A percentile compares a stretch with the other conserved stretches of the same genome.
Evolutionary conservation across 352 stramenopile species (phyloP).

Genomic region (Globisporangium paroecandrum): DNA sequence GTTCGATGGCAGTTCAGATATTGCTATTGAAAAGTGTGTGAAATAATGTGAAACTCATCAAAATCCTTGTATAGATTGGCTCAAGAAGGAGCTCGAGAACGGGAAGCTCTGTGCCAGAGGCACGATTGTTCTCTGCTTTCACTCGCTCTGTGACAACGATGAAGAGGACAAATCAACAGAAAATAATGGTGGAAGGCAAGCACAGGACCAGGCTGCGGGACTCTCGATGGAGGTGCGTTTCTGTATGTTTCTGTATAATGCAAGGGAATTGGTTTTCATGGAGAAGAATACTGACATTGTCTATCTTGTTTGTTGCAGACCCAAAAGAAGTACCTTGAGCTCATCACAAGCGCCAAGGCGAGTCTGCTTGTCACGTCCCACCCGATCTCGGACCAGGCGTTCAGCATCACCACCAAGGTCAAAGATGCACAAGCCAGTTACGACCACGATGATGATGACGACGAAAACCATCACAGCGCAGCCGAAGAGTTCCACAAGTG

Average conservation of each 20-base stretch:
- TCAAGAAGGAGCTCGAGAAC: slow-evolving; percentile 74
- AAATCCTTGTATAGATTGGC: slow-evolving; percentile 45
- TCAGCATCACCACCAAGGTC: slow-evolving; percentile 31
- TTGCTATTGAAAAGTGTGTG: too few species aligned
- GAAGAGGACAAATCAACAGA: neutral
- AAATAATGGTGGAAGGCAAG: slow-evolving; percentile 21
- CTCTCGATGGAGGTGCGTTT: slow-evolving; percentile 8
- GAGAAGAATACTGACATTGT: neutral
- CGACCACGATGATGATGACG: slow-evolving; percentile 31
- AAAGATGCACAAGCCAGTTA: slow-evolving; percentile 13
- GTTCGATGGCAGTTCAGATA: slow-evolving; percentile 6
- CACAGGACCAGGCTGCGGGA: neutral
- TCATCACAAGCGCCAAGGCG: slow-evolving; percentile 33
- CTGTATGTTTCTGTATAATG: neutral
- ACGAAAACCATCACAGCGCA: slow-evolving; percentile 8
- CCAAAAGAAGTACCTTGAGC: slow-evolving; percentile 33
- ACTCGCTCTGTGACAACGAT: slow-evolving; percentile 25
- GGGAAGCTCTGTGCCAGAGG: slow-evolving; percentile 74
- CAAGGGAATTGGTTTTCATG: neutral
- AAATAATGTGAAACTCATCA: neutral
- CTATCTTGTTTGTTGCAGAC: slow-evolving; percentile 18
- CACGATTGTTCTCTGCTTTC: slow-evolving; percentile 53
- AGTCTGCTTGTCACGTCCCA: slow-evolving; percentile 37
- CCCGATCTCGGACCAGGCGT: slow-evolving; percentile 24
- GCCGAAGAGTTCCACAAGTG: slow-evolving; percentile 40